Percentiles rank a stretch among this genome's conserved stretches.
phyloP scores from a whole-genome alignment of 2,329 filamentous ascomycete species.

The Calcarisporium arbuscula region DNA sequence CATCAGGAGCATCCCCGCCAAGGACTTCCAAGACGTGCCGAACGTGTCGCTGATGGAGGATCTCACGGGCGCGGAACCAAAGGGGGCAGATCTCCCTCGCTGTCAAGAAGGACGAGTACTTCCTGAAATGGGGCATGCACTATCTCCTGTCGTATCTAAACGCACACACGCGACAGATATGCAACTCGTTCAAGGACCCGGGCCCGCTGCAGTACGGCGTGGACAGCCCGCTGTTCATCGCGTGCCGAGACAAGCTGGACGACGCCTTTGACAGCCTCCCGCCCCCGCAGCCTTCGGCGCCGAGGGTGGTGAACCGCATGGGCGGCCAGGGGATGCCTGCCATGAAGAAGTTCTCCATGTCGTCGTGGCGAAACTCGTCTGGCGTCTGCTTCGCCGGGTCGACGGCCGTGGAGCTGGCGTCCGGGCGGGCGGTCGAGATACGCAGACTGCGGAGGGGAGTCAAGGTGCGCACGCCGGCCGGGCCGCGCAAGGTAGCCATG shows the following conservation, averaged over 20 bases:
- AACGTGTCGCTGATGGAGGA: slow-evolving; percentile 45
- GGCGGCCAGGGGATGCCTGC: neutral
- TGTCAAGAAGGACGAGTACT: slow-evolving; percentile 30
- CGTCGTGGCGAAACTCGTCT: slow-evolving; percentile 31
- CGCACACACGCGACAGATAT: slow-evolving; percentile 50
- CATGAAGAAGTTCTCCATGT: slow-evolving; percentile 33
- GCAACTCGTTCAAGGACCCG: slow-evolving; percentile 57
- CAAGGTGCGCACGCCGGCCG: slow-evolving; percentile 43
- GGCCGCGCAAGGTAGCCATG: slow-evolving; percentile 40
- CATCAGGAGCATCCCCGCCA: slow-evolving; percentile 27
- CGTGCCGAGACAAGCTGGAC: slow-evolving; percentile 44
- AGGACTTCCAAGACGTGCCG: slow-evolving; percentile 25
- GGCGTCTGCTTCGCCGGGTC: slow-evolving; percentile 49
- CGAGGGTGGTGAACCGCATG: slow-evolving; percentile 1
- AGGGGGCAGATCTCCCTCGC: slow-evolving; percentile 47
- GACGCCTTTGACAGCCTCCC: slow-evolving; percentile 41
- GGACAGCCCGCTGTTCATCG: slow-evolving; percentile 43
- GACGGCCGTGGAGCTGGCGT: slow-evolving; percentile 38
- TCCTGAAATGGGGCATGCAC: slow-evolving; percentile 48
- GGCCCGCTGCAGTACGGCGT: slow-evolving; percentile 49
- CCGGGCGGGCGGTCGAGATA: slow-evolving; percentile 33
- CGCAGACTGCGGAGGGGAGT: slow-evolving; percentile 38
- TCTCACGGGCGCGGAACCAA: slow-evolving; percentile 33
- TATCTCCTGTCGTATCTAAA: slow-evolving; percentile 51
- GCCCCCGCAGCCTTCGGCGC: slow-evolving; percentile 35